These are phyloP conservation scores for Hypoxylon intermedium DNA, from an alignment of 495 filamentous ascomycete species.

Conservation along the genomic window DNA sequence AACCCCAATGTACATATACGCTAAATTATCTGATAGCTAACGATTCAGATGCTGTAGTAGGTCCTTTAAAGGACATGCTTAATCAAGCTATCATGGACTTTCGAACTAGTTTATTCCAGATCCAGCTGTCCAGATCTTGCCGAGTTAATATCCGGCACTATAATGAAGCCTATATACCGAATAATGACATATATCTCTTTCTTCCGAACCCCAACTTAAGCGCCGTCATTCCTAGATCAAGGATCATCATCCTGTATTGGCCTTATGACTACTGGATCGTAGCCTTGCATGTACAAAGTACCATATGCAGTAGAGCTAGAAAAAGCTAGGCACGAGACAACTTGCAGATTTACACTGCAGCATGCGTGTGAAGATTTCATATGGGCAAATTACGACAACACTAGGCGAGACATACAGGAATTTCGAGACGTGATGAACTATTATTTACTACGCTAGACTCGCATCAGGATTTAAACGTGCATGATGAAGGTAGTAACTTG, in stretches of 20 bases:
- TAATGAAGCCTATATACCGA: neutral
- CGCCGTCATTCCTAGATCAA: conserved; percentile 4
- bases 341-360: too few relatives aligned
- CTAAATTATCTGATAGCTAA: too few relatives aligned
- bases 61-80: neutral
- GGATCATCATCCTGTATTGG: conserved; percentile 16
- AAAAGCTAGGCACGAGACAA: too few relatives aligned
- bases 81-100: neutral
- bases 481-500: neutral
- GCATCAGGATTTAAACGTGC: neutral
- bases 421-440: neutral
- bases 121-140: neutral
- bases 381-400: neutral
- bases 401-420: neutral
- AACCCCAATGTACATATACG: too few relatives aligned
- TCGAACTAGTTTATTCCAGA: neutral
- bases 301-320: conserved; percentile 11
- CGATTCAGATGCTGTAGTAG: neutral
- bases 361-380: neutral
- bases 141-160: neutral
- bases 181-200: conserved; percentile 3
- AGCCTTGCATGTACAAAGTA: conserved; percentile 4
- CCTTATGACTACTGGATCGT: conserved; percentile 1
- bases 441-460: neutral
- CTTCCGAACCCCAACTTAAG: conserved; percentile 1